Conservation (phyloP, 306 rosid genomes). For the Sechiopsis laciniata region DNA sequence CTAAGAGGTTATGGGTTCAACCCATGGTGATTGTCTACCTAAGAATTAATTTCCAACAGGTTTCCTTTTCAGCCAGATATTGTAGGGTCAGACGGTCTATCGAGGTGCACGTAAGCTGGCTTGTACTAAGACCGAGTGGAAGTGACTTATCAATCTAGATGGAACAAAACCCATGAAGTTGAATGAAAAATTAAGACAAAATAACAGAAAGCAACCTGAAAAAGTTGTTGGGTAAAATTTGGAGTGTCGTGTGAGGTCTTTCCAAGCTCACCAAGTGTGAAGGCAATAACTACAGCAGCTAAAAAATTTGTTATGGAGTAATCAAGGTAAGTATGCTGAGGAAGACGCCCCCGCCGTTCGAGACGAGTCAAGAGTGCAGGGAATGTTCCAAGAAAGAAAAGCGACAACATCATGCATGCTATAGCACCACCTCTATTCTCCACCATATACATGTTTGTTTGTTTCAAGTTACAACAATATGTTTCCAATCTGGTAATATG, state of each 20-base stretch:
- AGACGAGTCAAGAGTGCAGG: constrained; percentile 64
- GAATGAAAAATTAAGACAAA: not conserved
- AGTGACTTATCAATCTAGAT: not conserved
- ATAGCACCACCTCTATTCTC: constrained; percentile 28
- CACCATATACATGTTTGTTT: too few species aligned
- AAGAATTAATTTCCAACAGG: too few species aligned
- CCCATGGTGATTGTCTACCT: too few species aligned
- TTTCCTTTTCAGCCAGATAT: too few species aligned
- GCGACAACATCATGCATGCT: constrained; percentile 71
- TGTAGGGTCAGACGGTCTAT: too few species aligned
- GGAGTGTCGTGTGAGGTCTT: not conserved
- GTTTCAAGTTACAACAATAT: constrained; percentile 14
- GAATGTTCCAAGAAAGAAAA: constrained; percentile 73
- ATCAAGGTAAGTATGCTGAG: constrained; percentile 90
- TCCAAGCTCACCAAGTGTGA: constrained; percentile 75
- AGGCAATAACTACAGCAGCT: constrained; percentile 74
- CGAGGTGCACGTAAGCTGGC: too few species aligned
- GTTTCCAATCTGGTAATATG: not conserved
- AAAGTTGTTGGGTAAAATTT: too few species aligned
- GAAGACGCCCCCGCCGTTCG: constrained; percentile 85
- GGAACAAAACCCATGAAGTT: not conserved
- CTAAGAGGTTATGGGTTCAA: too few species aligned
- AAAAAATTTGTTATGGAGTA: constrained; percentile 69
- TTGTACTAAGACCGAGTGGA: too few species aligned
- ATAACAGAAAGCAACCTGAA: constrained; percentile 43